A percentile compares a stretch with the other conserved stretches of the same genome.
Evolutionary conservation across 1,139 yeast species (phyloP).

Genomic region (Suhomyces chickasaworum): DNA sequence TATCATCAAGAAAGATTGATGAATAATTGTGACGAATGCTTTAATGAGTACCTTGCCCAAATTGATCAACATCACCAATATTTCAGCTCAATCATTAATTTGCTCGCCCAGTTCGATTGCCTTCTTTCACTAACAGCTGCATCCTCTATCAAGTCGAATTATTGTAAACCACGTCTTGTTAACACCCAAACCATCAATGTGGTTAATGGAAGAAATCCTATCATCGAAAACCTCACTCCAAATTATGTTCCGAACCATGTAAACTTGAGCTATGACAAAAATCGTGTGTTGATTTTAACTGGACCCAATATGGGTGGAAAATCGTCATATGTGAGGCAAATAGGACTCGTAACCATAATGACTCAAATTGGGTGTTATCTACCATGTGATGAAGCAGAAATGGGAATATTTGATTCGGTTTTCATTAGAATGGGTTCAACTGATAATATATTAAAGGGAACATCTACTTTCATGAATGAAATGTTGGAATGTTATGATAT

Average conservation of each 20-base stretch:
- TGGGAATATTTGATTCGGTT: constrained; percentile 64
- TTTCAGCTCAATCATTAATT: constrained; percentile 51
- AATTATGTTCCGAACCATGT: constrained; percentile 74
- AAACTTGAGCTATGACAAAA: constrained; percentile 42
- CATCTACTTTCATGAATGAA: constrained; percentile 78
- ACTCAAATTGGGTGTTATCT: constrained; percentile 52
- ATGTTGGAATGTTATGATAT: constrained; percentile 66
- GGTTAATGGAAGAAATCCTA: constrained; percentile 73
- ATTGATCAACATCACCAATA: constrained; percentile 50
- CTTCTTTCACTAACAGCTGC: constrained; percentile 70
- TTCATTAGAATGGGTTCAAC: constrained; percentile 70
- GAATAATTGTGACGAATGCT: constrained; percentile 58
- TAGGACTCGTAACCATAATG: constrained; percentile 59
- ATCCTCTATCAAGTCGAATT: constrained; percentile 48
- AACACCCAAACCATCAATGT: constrained; percentile 51
- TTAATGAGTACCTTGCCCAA: constrained; percentile 49
- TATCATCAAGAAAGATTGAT: constrained; percentile 64
- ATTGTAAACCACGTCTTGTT: constrained; percentile 57
- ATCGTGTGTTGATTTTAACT: constrained; percentile 62
- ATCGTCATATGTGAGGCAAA: constrained; percentile 66
- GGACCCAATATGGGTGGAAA: constrained; percentile 84
- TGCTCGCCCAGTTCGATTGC: constrained; percentile 71
- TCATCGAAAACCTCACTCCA: constrained; percentile 55
- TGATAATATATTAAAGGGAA: constrained; percentile 67
- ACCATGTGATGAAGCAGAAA: constrained; percentile 44